Evolutionary conservation across 192 early-diverging fungal species (phyloP), one percentile per base, ranked within the genome.

Genomic region (Backusella macrospora): DNA sequence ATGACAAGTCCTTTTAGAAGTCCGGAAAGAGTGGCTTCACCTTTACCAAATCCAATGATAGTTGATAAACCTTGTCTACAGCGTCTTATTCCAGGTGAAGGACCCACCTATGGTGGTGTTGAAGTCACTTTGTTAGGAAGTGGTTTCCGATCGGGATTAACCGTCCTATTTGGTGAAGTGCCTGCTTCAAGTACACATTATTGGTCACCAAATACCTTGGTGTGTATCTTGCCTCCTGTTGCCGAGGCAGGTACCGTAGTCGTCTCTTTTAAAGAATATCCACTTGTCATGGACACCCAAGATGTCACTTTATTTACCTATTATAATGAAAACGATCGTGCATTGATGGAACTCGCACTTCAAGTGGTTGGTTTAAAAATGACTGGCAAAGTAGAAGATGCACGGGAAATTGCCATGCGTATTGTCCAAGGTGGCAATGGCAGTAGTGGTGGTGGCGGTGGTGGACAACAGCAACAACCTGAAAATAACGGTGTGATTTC

Each of bases 311-410:
- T 81, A 14, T 89, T 89, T 65, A 80, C 80, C 9, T 90, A 87
- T 38, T 76, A 83, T 43, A 84, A 88, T 66, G 90, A 96, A 76
- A 84, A 91, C 6, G 94, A 96, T 73, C 85, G 90, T 62, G 90
- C 91, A 44, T 81, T 96, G 77, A 88, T 93, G 80, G 93, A 93
- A 73, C 82, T 96, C 43, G 90, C 93, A 15, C 79, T 96, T 72
- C 92, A 93, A 63, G 89, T 94, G 0, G 86, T 94, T 0, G 94
- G 94, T 5, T 75, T 96, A 45, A 79, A 88, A 66, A 87, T 90
- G 73, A 86, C 82, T 12, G 91, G 87, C 6, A 89, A 86, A 75
- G 73, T 92, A 15, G 90, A 91, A 73, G 86, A 89, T 68, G 87
- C 90, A 18, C 73, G 90, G 6, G 76, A 89, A 52, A 85, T 90